These are phyloP conservation scores for Aureobasidium sp. DNA, from an alignment of 2,329 filamentous ascomycete species.

Conservation along the genomic window DNA sequence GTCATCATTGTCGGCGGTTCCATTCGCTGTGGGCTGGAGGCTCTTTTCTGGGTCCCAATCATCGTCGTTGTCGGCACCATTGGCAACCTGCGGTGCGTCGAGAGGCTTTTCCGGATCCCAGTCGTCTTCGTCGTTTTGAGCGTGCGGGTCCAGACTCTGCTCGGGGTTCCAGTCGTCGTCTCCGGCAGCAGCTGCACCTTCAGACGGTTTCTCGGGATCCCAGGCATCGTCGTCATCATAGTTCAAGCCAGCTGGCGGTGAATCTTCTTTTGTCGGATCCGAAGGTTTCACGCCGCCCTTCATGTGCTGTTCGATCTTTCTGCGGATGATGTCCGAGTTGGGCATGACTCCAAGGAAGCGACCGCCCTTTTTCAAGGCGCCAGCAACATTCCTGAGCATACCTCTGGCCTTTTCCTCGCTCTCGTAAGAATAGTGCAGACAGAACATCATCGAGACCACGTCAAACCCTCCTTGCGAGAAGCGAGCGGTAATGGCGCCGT, in stretches of 20 bases:
- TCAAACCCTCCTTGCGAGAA: slow-evolving; percentile 75
- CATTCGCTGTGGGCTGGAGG: slow-evolving; percentile 32
- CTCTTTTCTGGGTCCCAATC: slow-evolving; percentile 38
- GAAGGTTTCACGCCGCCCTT: slow-evolving; percentile 39
- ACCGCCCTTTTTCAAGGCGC: slow-evolving; percentile 85
- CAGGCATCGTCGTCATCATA: slow-evolving; percentile 31
- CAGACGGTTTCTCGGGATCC: slow-evolving; percentile 22
- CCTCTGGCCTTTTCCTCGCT: slow-evolving; percentile 79
- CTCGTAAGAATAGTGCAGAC: slow-evolving; percentile 98
- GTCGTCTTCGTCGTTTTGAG: slow-evolving; percentile 30
- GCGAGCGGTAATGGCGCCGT: slow-evolving; percentile 55
- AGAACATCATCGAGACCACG: slow-evolving; percentile 98
- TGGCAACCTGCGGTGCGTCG: slow-evolving; percentile 20
- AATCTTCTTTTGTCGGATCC: slow-evolving; percentile 28
- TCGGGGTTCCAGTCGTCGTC: slow-evolving; percentile 39
- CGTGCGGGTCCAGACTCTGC: slow-evolving; percentile 28
- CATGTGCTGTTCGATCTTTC: slow-evolving; percentile 71
- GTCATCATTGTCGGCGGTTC: slow-evolving; percentile 19
- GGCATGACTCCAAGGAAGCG: slow-evolving; percentile 92
- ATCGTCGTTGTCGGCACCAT: slow-evolving; percentile 26
- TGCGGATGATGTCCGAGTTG: slow-evolving; percentile 86
- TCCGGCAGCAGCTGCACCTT: slow-evolving; percentile 32
- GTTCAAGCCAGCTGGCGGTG: slow-evolving; percentile 10
- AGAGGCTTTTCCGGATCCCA: slow-evolving; percentile 28
- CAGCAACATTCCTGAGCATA: slow-evolving; percentile 91